Evolutionary conservation across 345 rosid species (phyloP).

Genomic region (Sonneratia caseolaris): DNA sequence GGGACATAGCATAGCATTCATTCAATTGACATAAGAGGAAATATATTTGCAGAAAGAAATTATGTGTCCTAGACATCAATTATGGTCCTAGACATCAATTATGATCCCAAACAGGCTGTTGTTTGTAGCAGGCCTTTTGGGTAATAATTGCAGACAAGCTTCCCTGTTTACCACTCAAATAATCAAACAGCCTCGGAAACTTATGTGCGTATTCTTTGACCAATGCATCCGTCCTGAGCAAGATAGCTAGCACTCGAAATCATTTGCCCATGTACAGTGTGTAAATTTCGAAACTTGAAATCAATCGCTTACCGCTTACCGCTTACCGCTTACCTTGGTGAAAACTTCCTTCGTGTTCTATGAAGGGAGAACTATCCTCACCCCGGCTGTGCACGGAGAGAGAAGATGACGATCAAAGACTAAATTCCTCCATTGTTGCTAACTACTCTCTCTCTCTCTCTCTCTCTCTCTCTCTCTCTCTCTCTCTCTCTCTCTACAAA

Average conservation of each 20-base stretch:
- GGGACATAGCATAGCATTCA: constrained; percentile 2
- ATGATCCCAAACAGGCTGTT: not conserved
- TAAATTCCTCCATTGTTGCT: not conserved
- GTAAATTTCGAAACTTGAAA: not conserved
- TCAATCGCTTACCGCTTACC: not conserved
- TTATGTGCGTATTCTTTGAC: not conserved
- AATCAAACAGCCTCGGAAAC: not conserved
- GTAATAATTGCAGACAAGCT: not conserved
- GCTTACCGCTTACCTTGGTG: not conserved
- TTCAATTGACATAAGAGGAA: not conserved
- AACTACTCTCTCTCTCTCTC: not conserved
- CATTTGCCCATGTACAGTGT: no score
- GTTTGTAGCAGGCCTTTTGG: not conserved
- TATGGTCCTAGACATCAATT: not conserved
- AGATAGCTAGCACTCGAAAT: not conserved
- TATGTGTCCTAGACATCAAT: not conserved
- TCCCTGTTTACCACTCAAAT: not conserved
- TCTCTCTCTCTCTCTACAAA: no score
- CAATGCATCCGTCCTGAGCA: not conserved
- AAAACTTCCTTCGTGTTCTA: no score
- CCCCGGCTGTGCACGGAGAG: not conserved
- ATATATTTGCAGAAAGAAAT: constrained; percentile 2
- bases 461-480: not conserved
- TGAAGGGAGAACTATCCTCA: no score
- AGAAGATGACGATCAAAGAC: not conserved